phyloP scores from a whole-genome alignment of 306 rosid species.

The Sesbania bispinosa region DNA sequence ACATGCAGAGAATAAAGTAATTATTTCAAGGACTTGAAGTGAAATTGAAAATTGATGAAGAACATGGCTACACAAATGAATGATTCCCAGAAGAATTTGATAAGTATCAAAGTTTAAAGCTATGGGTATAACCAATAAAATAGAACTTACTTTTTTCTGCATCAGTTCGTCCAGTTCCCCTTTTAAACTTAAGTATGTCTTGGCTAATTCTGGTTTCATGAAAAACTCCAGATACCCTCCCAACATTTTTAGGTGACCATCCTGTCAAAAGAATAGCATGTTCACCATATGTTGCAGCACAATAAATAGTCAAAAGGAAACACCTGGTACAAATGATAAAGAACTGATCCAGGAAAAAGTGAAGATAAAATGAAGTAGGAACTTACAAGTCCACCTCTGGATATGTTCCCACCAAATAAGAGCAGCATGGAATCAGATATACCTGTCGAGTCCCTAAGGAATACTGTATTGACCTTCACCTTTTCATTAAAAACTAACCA shows the following conservation, averaged over 20 bases:
- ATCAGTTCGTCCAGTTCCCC: conserved; percentile 71
- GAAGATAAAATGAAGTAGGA: conserved; percentile 6
- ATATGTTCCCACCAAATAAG: conserved; percentile 81
- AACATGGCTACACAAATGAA: background rate
- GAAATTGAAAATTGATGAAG: conserved; percentile 3
- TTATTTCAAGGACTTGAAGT: conserved; percentile 21
- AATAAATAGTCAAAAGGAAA: conserved; percentile 17
- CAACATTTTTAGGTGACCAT: conserved; percentile 93
- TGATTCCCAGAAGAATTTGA: background rate
- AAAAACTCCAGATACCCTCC: conserved; percentile 92
- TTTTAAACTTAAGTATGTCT: conserved; percentile 64
- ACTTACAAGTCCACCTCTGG: conserved; percentile 77
- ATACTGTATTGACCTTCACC: conserved; percentile 90
- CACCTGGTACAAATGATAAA: conserved; percentile 1
- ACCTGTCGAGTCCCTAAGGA: conserved; percentile 93
- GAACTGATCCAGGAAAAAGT: conserved; percentile 5
- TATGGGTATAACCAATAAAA: background rate
- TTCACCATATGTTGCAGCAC: conserved; percentile 3
- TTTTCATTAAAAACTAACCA: conserved; percentile 97
- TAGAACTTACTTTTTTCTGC: conserved; percentile 64
- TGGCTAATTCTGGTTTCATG: conserved; percentile 81
- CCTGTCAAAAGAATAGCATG: conserved; percentile 49
- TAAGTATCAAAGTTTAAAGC: background rate
- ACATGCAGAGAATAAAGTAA: conserved; percentile 20
- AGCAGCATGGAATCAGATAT: conserved; percentile 86